phyloP scores from a whole-genome alignment of 768 basidiomycete species.

The Mycena crocata region DNA sequence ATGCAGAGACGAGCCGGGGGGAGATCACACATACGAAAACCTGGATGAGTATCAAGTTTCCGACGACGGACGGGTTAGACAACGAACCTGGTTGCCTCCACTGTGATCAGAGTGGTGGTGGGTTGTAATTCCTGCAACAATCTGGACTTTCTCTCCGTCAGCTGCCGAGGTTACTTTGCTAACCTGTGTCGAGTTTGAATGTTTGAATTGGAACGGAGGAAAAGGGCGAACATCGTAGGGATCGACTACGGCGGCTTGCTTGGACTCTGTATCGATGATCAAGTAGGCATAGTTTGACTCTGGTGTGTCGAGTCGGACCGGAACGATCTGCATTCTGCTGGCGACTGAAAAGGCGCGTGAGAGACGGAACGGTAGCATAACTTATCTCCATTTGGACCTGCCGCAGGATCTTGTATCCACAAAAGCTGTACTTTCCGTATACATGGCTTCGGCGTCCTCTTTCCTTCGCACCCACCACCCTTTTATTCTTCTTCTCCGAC shows the following conservation, averaged over 20 bases:
- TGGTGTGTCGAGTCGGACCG: slow-evolving; percentile 84
- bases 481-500: slow-evolving; percentile 8
- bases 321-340: slow-evolving; percentile 75
- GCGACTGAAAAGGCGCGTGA: slow-evolving; percentile 35
- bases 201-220: slow-evolving; percentile 78
- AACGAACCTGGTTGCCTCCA: slow-evolving; percentile 81
- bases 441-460: slow-evolving; percentile 1
- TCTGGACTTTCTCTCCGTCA: slow-evolving; percentile 66
- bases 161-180: slow-evolving; percentile 75
- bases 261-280: slow-evolving; percentile 74
- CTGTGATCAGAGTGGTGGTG: slow-evolving; percentile 94
- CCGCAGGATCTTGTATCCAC: background rate
- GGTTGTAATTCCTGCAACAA: slow-evolving; percentile 86
- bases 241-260: slow-evolving; percentile 83
- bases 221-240: slow-evolving; percentile 74
- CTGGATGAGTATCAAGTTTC: slow-evolving; percentile 39
- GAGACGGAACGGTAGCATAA: background rate
- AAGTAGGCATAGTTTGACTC: slow-evolving; percentile 93
- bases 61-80: background rate
- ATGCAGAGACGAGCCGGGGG: background rate
- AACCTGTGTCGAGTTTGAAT: slow-evolving; percentile 81
- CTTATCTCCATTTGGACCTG: background rate
- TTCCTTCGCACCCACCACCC: slow-evolving; percentile 12
- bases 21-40: slow-evolving; percentile 59
- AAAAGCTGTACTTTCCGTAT: background rate